Conservation (phyloP, 116 monocot species). For the Dioscorea cayenensis region DNA sequence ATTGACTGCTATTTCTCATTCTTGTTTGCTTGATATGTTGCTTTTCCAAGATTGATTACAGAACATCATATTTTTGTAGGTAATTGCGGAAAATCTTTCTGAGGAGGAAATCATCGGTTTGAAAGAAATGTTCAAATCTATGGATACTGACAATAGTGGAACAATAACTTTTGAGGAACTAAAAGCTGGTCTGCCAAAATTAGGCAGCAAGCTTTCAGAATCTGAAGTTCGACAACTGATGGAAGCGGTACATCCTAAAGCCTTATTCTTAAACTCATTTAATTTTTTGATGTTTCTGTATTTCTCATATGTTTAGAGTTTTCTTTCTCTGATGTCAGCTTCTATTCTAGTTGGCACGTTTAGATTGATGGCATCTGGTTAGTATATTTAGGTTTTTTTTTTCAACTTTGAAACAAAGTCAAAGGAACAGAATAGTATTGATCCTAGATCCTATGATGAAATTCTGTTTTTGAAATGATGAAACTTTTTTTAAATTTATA, state of each 20-base stretch:
- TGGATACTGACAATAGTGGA: slow-evolving; percentile 61
- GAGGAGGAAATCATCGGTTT: slow-evolving; percentile 66
- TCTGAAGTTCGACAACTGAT: slow-evolving; percentile 48
- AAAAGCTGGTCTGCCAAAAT: slow-evolving; percentile 42
- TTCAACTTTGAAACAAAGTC: too few species aligned
- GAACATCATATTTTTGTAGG: slow-evolving; percentile 16
- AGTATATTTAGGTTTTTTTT: too few species aligned
- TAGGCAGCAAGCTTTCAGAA: slow-evolving; percentile 52
- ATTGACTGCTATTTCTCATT: background rate
- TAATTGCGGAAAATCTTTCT: slow-evolving; percentile 60
- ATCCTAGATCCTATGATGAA: too few species aligned
- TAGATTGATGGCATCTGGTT: too few species aligned
- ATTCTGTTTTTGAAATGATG: too few species aligned
- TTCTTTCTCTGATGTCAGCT: background rate
- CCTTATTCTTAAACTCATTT: background rate
- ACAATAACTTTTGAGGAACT: slow-evolving; percentile 57
- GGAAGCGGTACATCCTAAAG: slow-evolving; percentile 44
- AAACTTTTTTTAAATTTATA: too few species aligned
- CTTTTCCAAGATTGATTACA: background rate
- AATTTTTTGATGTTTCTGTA: background rate
- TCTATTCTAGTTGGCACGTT: too few species aligned
- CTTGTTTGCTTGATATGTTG: background rate
- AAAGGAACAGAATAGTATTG: too few species aligned
- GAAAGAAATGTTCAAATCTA: slow-evolving; percentile 61
- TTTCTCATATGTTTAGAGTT: background rate